Evolutionary conservation across 495 filamentous ascomycete species (phyloP), one percentile per base, ranked within the genome.

Genomic region (Daldinia childiae): DNA sequence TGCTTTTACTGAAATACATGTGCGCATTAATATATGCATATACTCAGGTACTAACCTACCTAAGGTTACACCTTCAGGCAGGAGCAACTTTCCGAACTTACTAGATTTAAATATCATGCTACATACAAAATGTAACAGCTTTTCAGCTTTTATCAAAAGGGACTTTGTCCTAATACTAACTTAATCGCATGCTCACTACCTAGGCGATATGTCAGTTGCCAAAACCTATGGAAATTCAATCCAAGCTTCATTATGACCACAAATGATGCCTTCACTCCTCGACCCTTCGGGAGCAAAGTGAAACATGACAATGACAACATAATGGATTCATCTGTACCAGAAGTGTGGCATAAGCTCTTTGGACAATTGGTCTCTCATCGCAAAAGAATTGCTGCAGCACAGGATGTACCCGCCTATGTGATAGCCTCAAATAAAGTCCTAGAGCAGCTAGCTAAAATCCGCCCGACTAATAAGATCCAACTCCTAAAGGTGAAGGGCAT

Each of bases 401-500:
- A 55, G 8, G 19, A 19, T 11, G 26, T 54, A 27, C 14, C 45
- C 1, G 19, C 15, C 27, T 27, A 34, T 32, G 2, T 17, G 38
- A 19, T 26, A 29, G 57, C 36, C 9, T 17, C 38, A 29, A 29
- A 38, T 11, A 15, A 24, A 58, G 12, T 6, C 54, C 11, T 21
- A 1, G 38, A 43, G 21, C 21, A n/a, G 17, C 30, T 48, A 1
- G 56, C 64, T 7, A 54, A 7, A n/a, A 11, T 14, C 12, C 58
- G 64, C 12, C 57, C 57, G 12, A n/a, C 32, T 15, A 48, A 62
- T 34, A 62, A 62, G 29, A 19, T 5, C n/a, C 39, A 62, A 14
- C 57, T 68, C 14, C 34, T 32, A 9, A n/a, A 55, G 12, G 24
- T 62, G n/a, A 6, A 54, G 3, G 64, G 57, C 1, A 27, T 68